Evolutionary conservation across 805 yeast species (phyloP).

Genomic region (Jamesozyma jinghongensis): DNA sequence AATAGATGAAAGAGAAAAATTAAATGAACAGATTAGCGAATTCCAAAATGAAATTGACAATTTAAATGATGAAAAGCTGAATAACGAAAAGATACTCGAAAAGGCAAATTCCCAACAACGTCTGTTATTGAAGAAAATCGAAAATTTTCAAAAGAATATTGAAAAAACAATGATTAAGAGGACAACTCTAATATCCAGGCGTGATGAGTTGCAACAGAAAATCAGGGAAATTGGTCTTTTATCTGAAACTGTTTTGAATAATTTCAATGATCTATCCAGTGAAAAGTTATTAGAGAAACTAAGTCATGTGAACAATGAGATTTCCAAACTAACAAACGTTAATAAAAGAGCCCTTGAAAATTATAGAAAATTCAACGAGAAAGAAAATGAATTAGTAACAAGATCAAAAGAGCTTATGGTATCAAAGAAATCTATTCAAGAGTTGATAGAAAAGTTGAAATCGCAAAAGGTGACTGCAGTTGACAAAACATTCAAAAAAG

Average conservation of each 20-base stretch:
- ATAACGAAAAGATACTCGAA: constrained; percentile 35
- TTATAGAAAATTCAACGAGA: constrained; percentile 59
- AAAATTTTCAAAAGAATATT: constrained; percentile 49
- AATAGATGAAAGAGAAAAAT: constrained; percentile 22
- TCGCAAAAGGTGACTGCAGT: constrained; percentile 79
- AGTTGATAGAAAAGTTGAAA: constrained; percentile 59
- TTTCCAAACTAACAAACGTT: constrained; percentile 63
- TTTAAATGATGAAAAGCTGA: constrained; percentile 23
- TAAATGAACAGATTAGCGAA: constrained; percentile 24
- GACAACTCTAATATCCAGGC: constrained; percentile 46
- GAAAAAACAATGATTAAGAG: constrained; percentile 60
- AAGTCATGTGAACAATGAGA: constrained; percentile 44
- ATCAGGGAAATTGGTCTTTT: constrained; percentile 80
- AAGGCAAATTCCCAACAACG: constrained; percentile 52
- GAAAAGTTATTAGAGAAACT: constrained; percentile 46
- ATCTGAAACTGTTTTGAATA: constrained; percentile 71
- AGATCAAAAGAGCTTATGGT: constrained; percentile 62
- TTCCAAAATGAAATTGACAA: constrained; percentile 22
- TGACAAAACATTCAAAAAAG: constrained; percentile 63
- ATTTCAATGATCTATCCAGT: constrained; percentile 38
- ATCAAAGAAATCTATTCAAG: constrained; percentile 65
- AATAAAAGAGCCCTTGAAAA: constrained; percentile 89
- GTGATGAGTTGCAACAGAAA: constrained; percentile 62
- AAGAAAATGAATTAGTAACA: constrained; percentile 53
- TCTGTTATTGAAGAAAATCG: constrained; percentile 44